Percentiles rank a stretch among this genome's conserved stretches.
These are phyloP conservation scores for Epichloe elymi DNA, from an alignment of 2,329 filamentous ascomycete species.

Conservation along the genomic window DNA sequence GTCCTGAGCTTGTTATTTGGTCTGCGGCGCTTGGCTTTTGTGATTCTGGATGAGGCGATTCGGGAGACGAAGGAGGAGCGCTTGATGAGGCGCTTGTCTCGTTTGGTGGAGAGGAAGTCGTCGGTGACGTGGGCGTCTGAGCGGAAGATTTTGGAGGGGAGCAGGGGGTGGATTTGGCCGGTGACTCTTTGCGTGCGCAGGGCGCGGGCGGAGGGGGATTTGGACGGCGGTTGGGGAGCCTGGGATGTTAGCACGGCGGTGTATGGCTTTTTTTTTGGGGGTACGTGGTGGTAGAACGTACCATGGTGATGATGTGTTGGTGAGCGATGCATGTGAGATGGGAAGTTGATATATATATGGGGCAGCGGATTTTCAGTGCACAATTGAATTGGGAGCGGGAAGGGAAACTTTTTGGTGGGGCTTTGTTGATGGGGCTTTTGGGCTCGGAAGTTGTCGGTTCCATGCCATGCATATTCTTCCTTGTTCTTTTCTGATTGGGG, in stretches of 20 bases:
- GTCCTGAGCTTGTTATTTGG: constrained; percentile 68
- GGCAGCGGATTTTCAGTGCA: too few species aligned
- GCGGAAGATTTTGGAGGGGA: constrained; percentile 39
- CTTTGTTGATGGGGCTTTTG: background rate
- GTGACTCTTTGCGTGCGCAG: constrained; percentile 40
- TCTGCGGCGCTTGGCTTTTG: constrained; percentile 27
- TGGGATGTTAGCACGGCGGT: constrained; percentile 4
- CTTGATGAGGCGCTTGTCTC: constrained; percentile 71
- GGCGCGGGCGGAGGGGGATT: constrained; percentile 43
- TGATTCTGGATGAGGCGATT: constrained; percentile 45
- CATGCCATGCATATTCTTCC: too few species aligned
- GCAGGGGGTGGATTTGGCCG: constrained; percentile 33
- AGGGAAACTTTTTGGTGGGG: constrained; percentile 1
- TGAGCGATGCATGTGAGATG: background rate
- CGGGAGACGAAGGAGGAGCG: constrained; percentile 67
- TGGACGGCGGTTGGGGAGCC: constrained; percentile 22
- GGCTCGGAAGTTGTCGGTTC: too few species aligned
- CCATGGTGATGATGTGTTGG: background rate
- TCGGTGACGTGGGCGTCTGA: constrained; percentile 37
- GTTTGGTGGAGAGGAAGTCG: constrained; percentile 59
- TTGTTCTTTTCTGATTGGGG: too few species aligned
- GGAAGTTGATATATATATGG: background rate
- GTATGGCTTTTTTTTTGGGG: background rate
- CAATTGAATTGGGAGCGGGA: background rate
- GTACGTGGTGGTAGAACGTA: background rate